Evolutionary conservation across 768 basidiomycete genomes (phyloP).

Genomic region (Russula vinacea): DNA sequence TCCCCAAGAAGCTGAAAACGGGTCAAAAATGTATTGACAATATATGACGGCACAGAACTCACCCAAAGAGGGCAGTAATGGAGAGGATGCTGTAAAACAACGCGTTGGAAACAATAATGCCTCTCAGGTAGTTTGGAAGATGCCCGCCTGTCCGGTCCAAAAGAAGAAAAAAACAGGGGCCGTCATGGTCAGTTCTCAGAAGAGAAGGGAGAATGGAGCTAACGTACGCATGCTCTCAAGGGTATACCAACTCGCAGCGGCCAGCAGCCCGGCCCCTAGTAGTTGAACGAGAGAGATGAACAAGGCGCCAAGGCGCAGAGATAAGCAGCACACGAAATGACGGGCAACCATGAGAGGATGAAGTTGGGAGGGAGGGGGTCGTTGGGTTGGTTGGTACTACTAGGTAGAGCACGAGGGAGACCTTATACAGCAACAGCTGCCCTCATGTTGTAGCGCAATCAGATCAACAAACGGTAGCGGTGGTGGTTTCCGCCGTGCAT

Average conservation of each 20-base stretch:
- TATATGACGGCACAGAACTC: background rate
- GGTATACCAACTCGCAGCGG: constrained; percentile 15
- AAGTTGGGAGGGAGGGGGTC: background rate
- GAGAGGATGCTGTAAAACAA: constrained; percentile 13
- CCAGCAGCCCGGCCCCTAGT: constrained; percentile 11
- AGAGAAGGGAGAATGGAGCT: too few relatives aligned
- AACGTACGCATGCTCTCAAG: constrained; percentile 22
- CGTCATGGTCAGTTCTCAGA: too few relatives aligned
- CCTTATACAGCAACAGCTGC: too few relatives aligned
- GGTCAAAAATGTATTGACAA: background rate
- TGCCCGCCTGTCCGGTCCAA: constrained; percentile 8
- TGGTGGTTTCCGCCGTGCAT: too few relatives aligned
- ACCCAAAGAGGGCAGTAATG: constrained; percentile 25
- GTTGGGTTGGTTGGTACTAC: too few relatives aligned
- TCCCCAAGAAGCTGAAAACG: constrained; percentile 19
- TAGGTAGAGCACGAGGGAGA: too few relatives aligned
- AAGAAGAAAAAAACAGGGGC: background rate
- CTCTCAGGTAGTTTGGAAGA: constrained; percentile 6
- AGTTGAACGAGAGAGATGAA: constrained; percentile 25
- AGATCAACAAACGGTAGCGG: too few relatives aligned
- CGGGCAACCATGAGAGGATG: constrained; percentile 20
- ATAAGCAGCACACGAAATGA: constrained; percentile 29
- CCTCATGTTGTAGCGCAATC: too few relatives aligned
- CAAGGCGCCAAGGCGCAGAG: constrained; percentile 27
- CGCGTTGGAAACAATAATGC: background rate